Evolutionary conservation across 306 rosid genomes (phyloP), one percentile per base, ranked within the genome.

Genomic region (Dalbergia cultrata): DNA sequence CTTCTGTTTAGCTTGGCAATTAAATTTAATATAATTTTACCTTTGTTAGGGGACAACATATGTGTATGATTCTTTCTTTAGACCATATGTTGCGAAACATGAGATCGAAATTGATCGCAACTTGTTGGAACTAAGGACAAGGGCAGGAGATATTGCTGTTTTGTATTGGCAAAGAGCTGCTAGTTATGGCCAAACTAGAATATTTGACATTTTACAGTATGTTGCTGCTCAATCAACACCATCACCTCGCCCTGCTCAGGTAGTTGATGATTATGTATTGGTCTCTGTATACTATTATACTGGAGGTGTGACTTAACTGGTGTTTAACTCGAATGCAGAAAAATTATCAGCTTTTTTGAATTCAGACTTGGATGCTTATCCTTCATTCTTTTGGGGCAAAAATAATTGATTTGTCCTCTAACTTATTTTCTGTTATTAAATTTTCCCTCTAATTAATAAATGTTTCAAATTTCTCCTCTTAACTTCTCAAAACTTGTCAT

Each of bases 41-140:
- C 43, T 83, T 68, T 86, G 26, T 63, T 86, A 94, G 97, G 97
- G 97, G 62, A 90, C 98, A 11, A 80, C 90, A 12, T 88, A 90
- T 80, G 98, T 94, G 68, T 94, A 92, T 54, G 92, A 92, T 81
- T 88, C 97, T 49, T 94, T 94, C 93, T 94, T 94, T 67, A 85
- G 89, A 84, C 98, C 98, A 7, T 94, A 91, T 81, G 83, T 94
- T 53, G 87, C 93, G 0, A 87, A 91, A 84, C 97, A 94, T 43
- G 97, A 94, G 88, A 63, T 85, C 17, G 97, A 91, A 53, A 94
- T 94, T 60, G 98, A 94, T 85, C 90, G 93, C 49, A 92, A 69
- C 82, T 85, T 94, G 89, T 73, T 87, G 89, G 97, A 92, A 65
- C 82, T 94, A 47, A 94, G 84, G 86, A 88, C 89, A 17, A 91